Evolutionary conservation across 768 basidiomycete genomes (phyloP).

Genomic region (Lactarius tabidus): DNA sequence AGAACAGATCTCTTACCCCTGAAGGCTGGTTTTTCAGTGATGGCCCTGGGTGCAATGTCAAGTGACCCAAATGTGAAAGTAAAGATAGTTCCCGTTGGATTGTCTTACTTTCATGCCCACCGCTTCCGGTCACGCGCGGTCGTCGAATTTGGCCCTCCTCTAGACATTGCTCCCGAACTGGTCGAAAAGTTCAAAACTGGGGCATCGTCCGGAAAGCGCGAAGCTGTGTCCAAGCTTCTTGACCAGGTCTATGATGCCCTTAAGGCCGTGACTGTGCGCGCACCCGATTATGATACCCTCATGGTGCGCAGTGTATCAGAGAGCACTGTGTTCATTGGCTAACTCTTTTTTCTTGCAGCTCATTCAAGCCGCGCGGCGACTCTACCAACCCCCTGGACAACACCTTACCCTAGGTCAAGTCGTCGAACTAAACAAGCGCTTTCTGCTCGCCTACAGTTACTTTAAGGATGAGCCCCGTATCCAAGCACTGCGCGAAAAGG

Average conservation of each 20-base stretch:
- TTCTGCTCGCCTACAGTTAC: conserved; percentile 86
- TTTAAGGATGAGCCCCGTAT: conserved; percentile 92
- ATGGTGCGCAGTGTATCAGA: conserved; percentile 57
- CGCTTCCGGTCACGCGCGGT: conserved; percentile 96
- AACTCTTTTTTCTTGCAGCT: conserved; percentile 45
- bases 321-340: not conserved
- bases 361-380: conserved; percentile 87
- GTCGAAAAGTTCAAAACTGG: conserved; percentile 90
- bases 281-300: conserved; percentile 95
- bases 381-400: conserved; percentile 93
- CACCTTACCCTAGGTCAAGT: conserved; percentile 92
- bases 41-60: conserved; percentile 98
- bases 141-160: conserved; percentile 89
- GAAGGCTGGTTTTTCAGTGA: conserved; percentile 95
- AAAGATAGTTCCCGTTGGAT: conserved; percentile 77
- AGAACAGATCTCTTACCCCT: conserved; percentile 93
- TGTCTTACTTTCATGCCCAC: conserved; percentile 35
- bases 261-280: conserved; percentile 93
- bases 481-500: conserved; percentile 69
- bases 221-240: conserved; percentile 84
- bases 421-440: conserved; percentile 87
- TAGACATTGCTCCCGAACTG: conserved; percentile 80
- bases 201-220: conserved; percentile 73
- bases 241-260: conserved; percentile 88
- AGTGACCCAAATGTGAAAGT: conserved; percentile 81